Evolutionary conservation across 306 rosid genomes (phyloP), one percentile per base, ranked within the genome.

Genomic region (Rosa multiflora): DNA sequence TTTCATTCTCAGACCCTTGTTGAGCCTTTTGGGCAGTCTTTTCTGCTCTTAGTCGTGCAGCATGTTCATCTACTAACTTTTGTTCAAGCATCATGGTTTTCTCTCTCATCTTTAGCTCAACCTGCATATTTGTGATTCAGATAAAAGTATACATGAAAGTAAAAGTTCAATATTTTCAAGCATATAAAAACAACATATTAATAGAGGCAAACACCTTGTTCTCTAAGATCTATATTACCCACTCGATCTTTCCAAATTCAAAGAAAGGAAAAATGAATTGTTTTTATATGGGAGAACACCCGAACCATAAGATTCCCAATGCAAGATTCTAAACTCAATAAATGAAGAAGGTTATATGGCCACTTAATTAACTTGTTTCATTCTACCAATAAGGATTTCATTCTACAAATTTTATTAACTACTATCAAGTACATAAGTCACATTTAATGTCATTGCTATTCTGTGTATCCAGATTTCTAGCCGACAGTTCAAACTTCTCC

Each of bases 1-100:
- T 94, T 82, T 92, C 94, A 5, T 87, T 90, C 32, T 86, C 80
- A 10, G 97, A 90, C 82, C 70, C 84, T 74, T 2, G 51, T 71
- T 92, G 98, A 78, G 93, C 93, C 26, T 35, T 6, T 63, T 32
- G 85, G 10, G 84, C 85, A 32, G 35, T 66, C 79, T 85, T 85
- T 82, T 91, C 97, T 1, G 90, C 80, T 81, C 59, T 80, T 4
- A 90, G 85, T 51, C 97, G 85, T 17, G 97, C 98, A 55, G 91
- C 89, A 44, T 92, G 93, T 82, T 94, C 98, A 55, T 90, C 93
- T 1, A 87, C 90, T 85, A 94, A 78, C 73, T 87, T 93, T 72
- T 88, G 87, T 83, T 92, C 97, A 4, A 94, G 97, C 88, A 84
- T 86, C 7, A 21, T 13, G 61, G 93, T 92, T 63, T 90, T 83